A percentile compares a stretch with the other conserved stretches of the same genome.
phyloP scores from a whole-genome alignment of 352 stramenopile species.

The Phytophthora meadii region DNA sequence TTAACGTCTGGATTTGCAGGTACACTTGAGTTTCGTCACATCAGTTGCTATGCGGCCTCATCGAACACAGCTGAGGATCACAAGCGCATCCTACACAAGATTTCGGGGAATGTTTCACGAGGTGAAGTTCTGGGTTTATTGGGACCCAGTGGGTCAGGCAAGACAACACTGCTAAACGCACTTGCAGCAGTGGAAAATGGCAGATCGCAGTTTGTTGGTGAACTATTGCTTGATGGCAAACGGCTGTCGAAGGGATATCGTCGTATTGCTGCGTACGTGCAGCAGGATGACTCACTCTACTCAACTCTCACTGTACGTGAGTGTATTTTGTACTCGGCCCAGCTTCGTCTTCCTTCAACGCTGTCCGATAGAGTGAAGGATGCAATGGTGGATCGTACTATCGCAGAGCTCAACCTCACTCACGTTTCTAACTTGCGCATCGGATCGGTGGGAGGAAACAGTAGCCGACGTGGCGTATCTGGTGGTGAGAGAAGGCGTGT shows the following conservation, averaged over 20 bases:
- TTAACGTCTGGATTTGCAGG: conserved; percentile 49
- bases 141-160: conserved; percentile 81
- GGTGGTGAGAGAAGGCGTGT: conserved; percentile 93
- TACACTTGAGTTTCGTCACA: conserved; percentile 60
- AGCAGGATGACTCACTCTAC: conserved; percentile 89
- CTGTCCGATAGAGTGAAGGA: conserved; percentile 64
- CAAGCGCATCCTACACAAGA: conserved; percentile 65
- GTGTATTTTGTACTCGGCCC: conserved; percentile 84
- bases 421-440: conserved; percentile 74
- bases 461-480: conserved; percentile 85
- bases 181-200: conserved; percentile 79
- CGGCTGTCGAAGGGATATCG: conserved; percentile 68
- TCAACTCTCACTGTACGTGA: conserved; percentile 85
- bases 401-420: conserved; percentile 75
- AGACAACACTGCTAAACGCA: conserved; percentile 86
- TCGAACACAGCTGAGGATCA: conserved; percentile 6
- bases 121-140: conserved; percentile 76
- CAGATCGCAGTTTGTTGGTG: conserved; percentile 52
- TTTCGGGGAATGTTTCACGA: conserved; percentile 59
- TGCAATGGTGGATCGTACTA: conserved; percentile 72
- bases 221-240: conserved; percentile 69
- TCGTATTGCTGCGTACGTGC: conserved; percentile 84
- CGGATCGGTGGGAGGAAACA: conserved; percentile 39
- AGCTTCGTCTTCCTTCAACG: conserved; percentile 66
- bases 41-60: conserved; percentile 57